Base-by-base conservation (phyloP, 228 moss, liverwort and hornwort genomes). In the Sphagnum fallax region DNA sequence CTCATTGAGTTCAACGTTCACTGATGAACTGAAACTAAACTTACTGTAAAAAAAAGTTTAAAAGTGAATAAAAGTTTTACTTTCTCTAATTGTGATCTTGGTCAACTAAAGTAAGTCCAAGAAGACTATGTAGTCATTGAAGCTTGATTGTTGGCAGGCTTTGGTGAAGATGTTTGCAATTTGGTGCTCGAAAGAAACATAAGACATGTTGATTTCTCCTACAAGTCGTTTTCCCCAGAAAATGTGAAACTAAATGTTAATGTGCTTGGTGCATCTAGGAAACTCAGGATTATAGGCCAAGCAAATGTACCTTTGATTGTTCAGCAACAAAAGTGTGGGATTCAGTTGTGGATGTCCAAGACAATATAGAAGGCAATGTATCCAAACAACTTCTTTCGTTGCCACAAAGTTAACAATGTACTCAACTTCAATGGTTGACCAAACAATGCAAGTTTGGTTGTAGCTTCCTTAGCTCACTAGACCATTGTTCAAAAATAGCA, bases 81-180 rank as follows among this genome's bases (percentile, higher is more conserved):
- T 11, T 53, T 6, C 53, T 53, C 53, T 6, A 53, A 6, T 11
- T 53, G 8, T 11, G 8, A 53, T 11, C 11, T 53, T 11, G 11
- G 53, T 6, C 53, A 53, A 53, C 50, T 6, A 48, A 48, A 13
- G 48, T 48, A 50, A 12, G 53, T 6, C 16, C 16, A 11, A 53
- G 53, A 53, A 53, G 53, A 11, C 53, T 53, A 53, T 11, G 53
- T 6, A 53, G 11, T 6, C 11, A 11, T 53, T 6, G 11, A 11
- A 53, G 11, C 53, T 53, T 53, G 8, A 1, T 48, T 16, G 48
- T 8, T 5, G 52, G 10, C 5, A 55, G 68, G 12, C 48, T 51
- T 52, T 55, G 14, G 53, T 68, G 52, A 68, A 62, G 15, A 62
- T 62, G 62, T 62, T 15, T 9, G 62, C 16, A 15, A 62, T 62